Conservation (phyloP, 805 yeast genomes). For the Candida schatavii region DNA sequence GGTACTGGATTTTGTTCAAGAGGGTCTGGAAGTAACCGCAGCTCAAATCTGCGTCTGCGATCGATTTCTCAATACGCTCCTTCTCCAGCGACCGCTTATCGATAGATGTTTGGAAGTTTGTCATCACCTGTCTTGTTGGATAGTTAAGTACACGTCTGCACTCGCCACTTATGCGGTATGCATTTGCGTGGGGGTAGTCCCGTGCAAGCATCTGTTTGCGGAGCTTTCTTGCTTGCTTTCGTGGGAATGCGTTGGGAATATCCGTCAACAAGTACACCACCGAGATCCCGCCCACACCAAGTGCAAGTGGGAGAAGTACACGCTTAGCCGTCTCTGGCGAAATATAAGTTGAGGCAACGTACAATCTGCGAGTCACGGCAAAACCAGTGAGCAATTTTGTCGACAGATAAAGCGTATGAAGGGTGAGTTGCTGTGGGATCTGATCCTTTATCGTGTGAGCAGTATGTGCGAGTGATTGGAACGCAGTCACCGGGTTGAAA, state of each 20-base stretch:
- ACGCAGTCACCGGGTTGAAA: conserved; percentile 30
- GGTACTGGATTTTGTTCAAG: conserved; percentile 42
- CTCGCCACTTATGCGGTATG: conserved; percentile 76
- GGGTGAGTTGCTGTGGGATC: conserved; percentile 36
- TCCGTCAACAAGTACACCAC: conserved; percentile 68
- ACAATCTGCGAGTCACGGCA: conserved; percentile 38
- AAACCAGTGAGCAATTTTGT: conserved; percentile 41
- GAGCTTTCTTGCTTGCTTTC: conserved; percentile 75
- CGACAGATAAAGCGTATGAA: conserved; percentile 40
- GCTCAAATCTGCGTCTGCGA: conserved; percentile 56
- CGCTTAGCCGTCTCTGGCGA: conserved; percentile 41
- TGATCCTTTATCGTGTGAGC: conserved; percentile 29
- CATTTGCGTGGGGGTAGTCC: conserved; percentile 78
- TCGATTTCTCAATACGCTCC: conserved; percentile 49
- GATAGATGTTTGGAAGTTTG: conserved; percentile 61
- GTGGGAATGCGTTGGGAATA: conserved; percentile 85
- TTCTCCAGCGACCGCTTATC: conserved; percentile 61
- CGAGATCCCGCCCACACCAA: conserved; percentile 51
- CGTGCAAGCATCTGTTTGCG: conserved; percentile 55
- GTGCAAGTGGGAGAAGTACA: conserved; percentile 51
- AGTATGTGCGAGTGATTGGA: conserved; percentile 29
- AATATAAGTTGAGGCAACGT: conserved; percentile 30
- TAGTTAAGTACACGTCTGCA: conserved; percentile 74
- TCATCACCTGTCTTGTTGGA: conserved; percentile 80
- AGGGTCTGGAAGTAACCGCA: conserved; percentile 53